Conservation (phyloP, 176 grass and related monocot species). For the Tillandsia leiboldiana region DNA sequence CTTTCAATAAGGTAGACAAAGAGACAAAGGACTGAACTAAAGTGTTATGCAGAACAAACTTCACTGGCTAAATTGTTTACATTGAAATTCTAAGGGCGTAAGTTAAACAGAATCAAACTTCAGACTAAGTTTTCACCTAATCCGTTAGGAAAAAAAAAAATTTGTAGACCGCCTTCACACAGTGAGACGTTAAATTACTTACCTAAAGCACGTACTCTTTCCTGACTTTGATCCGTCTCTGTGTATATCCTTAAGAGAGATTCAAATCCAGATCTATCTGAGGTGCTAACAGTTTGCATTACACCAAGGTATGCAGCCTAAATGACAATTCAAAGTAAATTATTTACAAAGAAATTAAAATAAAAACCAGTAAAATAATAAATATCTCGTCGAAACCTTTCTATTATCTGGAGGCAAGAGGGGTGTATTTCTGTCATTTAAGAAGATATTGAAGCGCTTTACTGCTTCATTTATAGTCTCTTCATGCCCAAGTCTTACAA, state of each 20-base stretch:
- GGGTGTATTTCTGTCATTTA: constrained; percentile 44
- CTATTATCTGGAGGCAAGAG: constrained; percentile 67
- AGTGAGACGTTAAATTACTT: constrained; percentile 13
- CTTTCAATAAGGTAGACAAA: no score
- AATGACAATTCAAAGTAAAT: constrained; percentile 18
- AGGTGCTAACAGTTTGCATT: constrained; percentile 56
- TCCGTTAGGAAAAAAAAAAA: constrained; percentile 5
- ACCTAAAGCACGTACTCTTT: constrained; percentile 57
- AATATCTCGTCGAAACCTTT: constrained; percentile 43
- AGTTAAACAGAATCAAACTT: no score
- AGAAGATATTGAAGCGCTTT: constrained; percentile 52
- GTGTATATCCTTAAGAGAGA: constrained; percentile 68
- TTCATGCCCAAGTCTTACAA: constrained; percentile 52
- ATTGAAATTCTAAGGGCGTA: no score
- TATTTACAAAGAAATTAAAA: constrained; percentile 10
- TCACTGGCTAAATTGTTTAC: no score
- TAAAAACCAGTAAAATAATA: constrained; percentile 9
- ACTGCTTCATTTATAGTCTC: constrained; percentile 63
- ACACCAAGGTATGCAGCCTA: constrained; percentile 76
- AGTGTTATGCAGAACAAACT: no score
- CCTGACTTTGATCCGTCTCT: constrained; percentile 44
- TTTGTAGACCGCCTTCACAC: constrained; percentile 18
- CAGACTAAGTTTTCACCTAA: constrained; percentile 5
- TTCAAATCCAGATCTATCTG: constrained; percentile 59
- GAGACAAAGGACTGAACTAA: no score